These are phyloP conservation scores for Citrus unshiu DNA, from an alignment of 345 rosid genomes.

Conservation along the genomic window DNA sequence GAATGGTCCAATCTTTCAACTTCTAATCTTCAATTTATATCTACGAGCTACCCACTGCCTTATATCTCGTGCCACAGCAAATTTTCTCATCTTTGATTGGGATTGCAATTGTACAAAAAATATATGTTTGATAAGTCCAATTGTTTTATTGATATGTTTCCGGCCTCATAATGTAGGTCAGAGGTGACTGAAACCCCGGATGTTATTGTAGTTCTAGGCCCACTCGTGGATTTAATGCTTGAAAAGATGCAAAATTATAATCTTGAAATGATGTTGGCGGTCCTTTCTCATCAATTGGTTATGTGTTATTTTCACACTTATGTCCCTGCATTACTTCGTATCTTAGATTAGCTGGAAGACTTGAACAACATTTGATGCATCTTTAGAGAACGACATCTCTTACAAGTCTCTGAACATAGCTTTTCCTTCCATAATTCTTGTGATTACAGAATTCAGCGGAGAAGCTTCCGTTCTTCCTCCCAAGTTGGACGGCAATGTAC, in stretches of 20 bases:
- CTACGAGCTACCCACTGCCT: slow-evolving; percentile 9
- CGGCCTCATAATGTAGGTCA: background rate
- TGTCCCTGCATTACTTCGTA: background rate
- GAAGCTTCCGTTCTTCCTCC: slow-evolving; percentile 59
- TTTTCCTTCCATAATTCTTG: background rate
- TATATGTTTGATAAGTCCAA: background rate
- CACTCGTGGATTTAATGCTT: background rate
- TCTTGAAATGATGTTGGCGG: slow-evolving; percentile 20
- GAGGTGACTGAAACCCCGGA: background rate
- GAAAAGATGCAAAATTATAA: slow-evolving; percentile 15
- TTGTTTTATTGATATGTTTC: background rate
- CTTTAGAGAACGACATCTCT: background rate
- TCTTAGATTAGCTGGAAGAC: slow-evolving; percentile 15
- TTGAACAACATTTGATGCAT: background rate
- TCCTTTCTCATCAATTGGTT: slow-evolving; percentile 22
- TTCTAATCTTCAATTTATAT: slow-evolving; percentile 9
- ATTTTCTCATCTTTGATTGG: background rate
- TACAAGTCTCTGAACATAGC: background rate
- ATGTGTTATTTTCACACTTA: slow-evolving; percentile 2
- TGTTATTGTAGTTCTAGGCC: background rate
- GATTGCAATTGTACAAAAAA: background rate
- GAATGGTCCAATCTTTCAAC: slow-evolving; percentile 11
- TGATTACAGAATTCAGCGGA: slow-evolving; percentile 61
- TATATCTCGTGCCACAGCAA: background rate
- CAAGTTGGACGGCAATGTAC: slow-evolving; percentile 75